These are phyloP conservation scores for Russula earlei DNA, from an alignment of 768 basidiomycete genomes.

Conservation along the genomic window DNA sequence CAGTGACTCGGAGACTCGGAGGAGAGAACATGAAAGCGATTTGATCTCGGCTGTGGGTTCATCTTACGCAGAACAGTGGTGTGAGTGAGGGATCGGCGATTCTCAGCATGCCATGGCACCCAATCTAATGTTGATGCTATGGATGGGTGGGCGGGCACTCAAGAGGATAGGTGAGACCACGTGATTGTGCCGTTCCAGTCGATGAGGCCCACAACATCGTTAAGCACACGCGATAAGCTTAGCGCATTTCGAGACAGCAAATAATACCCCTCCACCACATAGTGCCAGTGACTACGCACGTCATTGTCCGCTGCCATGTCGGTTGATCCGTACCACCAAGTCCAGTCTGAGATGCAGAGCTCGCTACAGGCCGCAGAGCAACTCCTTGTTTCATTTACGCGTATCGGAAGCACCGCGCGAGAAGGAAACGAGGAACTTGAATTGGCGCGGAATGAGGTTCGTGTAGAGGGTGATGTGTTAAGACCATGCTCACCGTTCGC, in stretches of 20 bases:
- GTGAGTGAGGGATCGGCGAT: too few relatives aligned
- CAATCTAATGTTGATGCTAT: too few relatives aligned
- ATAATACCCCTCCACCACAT: not conserved
- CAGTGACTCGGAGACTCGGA: too few relatives aligned
- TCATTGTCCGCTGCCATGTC: slow-evolving; percentile 36
- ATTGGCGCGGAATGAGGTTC: slow-evolving; percentile 72
- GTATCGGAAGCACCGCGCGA: slow-evolving; percentile 65
- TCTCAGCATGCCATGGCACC: too few relatives aligned
- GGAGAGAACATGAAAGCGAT: too few relatives aligned
- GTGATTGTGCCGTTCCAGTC: not conserved
- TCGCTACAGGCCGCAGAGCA: slow-evolving; percentile 64
- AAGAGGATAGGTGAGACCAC: not conserved
- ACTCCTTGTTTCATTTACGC: slow-evolving; percentile 63
- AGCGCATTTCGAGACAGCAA: not conserved
- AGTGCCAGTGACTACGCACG: not conserved
- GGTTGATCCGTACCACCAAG: slow-evolving; percentile 79
- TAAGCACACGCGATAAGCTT: too few relatives aligned
- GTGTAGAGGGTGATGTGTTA: slow-evolving; percentile 10
- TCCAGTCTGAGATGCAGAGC: slow-evolving; percentile 72
- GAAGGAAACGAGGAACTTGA: slow-evolving; percentile 72
- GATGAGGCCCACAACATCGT: too few relatives aligned
- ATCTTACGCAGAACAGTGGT: too few relatives aligned
- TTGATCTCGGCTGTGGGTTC: too few relatives aligned
- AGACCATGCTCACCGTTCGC: not conserved
- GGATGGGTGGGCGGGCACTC: too few relatives aligned